Evolutionary conservation across 2,329 filamentous ascomycete genomes (phyloP), one percentile per base, ranked within the genome.

Genomic region (Neonectria neomacrospora): DNA sequence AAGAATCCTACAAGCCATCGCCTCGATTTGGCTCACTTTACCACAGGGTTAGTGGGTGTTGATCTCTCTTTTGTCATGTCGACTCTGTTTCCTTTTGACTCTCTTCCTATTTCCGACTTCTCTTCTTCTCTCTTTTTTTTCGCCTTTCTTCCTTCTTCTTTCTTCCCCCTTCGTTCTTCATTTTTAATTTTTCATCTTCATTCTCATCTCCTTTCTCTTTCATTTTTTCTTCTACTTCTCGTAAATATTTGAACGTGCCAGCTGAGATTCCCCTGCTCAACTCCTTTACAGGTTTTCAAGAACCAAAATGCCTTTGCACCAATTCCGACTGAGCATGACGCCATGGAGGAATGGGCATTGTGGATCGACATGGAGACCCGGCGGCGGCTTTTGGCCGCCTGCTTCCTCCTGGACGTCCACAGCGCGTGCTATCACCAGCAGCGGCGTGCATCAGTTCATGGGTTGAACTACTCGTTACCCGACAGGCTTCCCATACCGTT

Each of bases 371-470:
- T 76, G 53, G 87, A 89, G 74, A 79, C 83, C 8, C 79, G 78
- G 58, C 82, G 85, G 58, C 82, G 87, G 44, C 79, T 89, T 28
- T 76, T 87, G n/a, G 79, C 83, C 34, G 82, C 82, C 14, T 88
- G 85, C 75, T 87, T 88, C 73, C 75, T 87, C 56, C 77, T 86
- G 59, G 86, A 89, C 71, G 79, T 83, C 7, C 86, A 88, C 64
- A 81, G 84, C 70, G 82, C 84, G 65, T 78, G 83, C 65, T 88
- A 86, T 68, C 80, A 85, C 55, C 83, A 88, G 73, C 83, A 85
- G 66, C 79, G 77, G 18, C 75, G 77, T 39, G 74, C 76, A 26
- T 45, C 61, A 1, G 57, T 72, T 11, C 72, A 75, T 32, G 78
- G 77, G 45, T 75, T 82, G 67, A 76, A 82, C 64, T 75, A 77